Base-by-base conservation (phyloP, 768 basidiomycete species). In the Exsudoporus frostii region DNA sequence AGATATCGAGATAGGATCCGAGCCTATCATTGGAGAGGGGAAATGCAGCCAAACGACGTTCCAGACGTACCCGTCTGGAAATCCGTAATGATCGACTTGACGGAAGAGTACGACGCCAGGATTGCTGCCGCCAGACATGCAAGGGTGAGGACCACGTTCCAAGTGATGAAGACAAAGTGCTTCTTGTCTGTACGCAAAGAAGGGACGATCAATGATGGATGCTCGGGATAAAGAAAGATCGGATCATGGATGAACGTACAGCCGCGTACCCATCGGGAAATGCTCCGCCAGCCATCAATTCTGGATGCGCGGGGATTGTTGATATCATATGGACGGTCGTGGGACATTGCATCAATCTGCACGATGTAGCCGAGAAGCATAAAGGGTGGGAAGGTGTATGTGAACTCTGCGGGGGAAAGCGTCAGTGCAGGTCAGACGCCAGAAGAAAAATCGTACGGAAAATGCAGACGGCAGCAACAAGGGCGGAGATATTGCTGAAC, bases 381-480 rank as follows among this genome's bases (percentile, higher is more conserved):
- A 9, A 73, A 59, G 1, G 75, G 75, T 2, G 74, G 74, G 63
- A 76, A 73, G 3, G 73, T 73, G 51, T 75, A 75, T 2, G 68
- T 60, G 54, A 69, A 69, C 55, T 71, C 68, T 66, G 27, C 57
- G 55, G 37, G n/a, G 66, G 68, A 30, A 51, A n/a, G 53, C 34
- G 46, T 80, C 73, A 37, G 72, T n/a, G 76, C 64, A 48, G 73
- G 67, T 55, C 72, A 74, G 1, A 37, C 13, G 17, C 71, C 73
- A 7, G 70, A 63, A 15, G 76, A 56, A 14, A 20, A 22, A 11
- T 41, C 65, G 20, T 56, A 69, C 68, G 65, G 65, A 85, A 83
- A 62, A 85, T 81, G 53, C 80, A 81, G 34, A 82, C 63, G 3
- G 83, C 82, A 3, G 79, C 83, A 42, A 85, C 72, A 17, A 84